A percentile compares a stretch with the other conserved stretches of the same genome.
These are phyloP conservation scores for Calonectria crousiana DNA, from an alignment of 2,329 filamentous ascomycete genomes.

Conservation along the genomic window DNA sequence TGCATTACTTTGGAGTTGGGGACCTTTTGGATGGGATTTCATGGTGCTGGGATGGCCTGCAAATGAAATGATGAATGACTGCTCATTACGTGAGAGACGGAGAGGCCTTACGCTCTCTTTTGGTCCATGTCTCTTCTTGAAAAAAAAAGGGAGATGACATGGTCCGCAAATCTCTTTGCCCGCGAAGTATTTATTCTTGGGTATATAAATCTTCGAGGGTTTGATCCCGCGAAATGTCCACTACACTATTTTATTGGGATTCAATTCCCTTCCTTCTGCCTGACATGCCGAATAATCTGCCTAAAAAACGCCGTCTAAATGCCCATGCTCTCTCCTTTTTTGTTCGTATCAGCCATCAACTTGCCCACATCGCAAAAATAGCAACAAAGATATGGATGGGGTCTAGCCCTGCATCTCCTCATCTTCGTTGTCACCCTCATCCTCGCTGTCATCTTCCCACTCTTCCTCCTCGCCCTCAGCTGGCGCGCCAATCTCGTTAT, in stretches of 20 bases:
- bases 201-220: constrained; percentile 36
- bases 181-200: constrained; percentile 20
- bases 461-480: constrained; percentile 67
- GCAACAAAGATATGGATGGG: constrained; percentile 37
- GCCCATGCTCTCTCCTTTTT: constrained; percentile 30
- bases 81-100: constrained; percentile 7
- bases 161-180: constrained; percentile 16
- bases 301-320: constrained; percentile 43
- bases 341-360: constrained; percentile 22
- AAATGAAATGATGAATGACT: constrained; percentile 17
- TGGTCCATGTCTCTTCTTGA: neutral
- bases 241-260: constrained; percentile 32
- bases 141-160: neutral
- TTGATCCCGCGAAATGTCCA: constrained; percentile 33
- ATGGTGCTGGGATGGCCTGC: constrained; percentile 26
- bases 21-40: constrained; percentile 31
- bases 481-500: constrained; percentile 72
- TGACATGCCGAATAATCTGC: constrained; percentile 39
- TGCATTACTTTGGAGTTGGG: constrained; percentile 45
- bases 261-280: constrained; percentile 33
- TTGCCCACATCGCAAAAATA: constrained; percentile 32
- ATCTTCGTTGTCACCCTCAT: constrained; percentile 67
- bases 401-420: constrained; percentile 66
- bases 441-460: constrained; percentile 66
- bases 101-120: constrained; percentile 1